phyloP scores from a whole-genome alignment of 371 early-diverging fungal genomes.

The Lichtheimia hyalospora region DNA sequence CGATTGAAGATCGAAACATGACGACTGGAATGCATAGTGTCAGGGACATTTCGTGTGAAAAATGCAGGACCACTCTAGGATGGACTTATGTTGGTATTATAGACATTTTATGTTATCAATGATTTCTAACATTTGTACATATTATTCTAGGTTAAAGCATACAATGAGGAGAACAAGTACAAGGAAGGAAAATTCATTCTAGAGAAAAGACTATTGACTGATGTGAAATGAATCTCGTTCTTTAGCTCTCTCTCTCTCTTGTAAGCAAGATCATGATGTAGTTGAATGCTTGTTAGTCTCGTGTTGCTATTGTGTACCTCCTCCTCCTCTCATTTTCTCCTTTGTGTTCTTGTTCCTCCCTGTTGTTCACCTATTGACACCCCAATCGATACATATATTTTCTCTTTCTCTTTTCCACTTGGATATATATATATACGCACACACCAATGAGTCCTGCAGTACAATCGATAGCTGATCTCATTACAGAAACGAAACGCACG shows the following conservation, averaged over 20 bases:
- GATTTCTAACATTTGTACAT: neutral
- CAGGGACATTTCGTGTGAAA: slow-evolving; percentile 61
- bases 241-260: too few species aligned
- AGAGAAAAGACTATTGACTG: slow-evolving; percentile 39
- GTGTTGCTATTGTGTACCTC: too few species aligned
- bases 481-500: slow-evolving; percentile 66
- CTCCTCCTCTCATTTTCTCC: too few species aligned
- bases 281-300: too few species aligned
- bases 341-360: too few species aligned
- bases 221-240: slow-evolving; percentile 9
- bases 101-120: neutral
- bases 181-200: slow-evolving; percentile 77
- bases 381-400: neutral
- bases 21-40: slow-evolving; percentile 73
- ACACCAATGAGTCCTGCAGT: slow-evolving; percentile 41
- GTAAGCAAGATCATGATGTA: too few species aligned
- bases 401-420: neutral
- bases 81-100: slow-evolving; percentile 60
- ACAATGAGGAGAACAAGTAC: slow-evolving; percentile 63
- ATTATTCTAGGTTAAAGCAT: slow-evolving; percentile 52
- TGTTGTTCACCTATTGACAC: too few species aligned
- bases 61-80: slow-evolving; percentile 63
- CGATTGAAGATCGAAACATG: slow-evolving; percentile 60
- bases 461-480: slow-evolving; percentile 74
- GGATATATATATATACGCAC: neutral